phyloP scores from a whole-genome alignment of 768 basidiomycete genomes.

The Clathrus columnatus region DNA sequence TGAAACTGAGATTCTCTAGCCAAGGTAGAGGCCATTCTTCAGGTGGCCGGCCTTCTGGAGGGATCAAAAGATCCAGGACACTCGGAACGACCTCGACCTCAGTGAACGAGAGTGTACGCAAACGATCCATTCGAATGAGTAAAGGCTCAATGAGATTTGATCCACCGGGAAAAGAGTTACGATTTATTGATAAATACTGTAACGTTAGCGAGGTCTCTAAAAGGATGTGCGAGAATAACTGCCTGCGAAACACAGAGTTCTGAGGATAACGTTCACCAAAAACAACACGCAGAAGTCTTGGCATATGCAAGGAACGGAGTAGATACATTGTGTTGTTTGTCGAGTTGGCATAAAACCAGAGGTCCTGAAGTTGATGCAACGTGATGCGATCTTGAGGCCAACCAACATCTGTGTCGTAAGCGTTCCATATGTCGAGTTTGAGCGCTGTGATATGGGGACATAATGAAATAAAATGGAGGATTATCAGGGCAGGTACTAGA shows the following conservation, averaged over 20 bases:
- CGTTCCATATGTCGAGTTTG: too few species aligned
- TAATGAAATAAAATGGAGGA: background rate
- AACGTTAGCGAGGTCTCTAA: background rate
- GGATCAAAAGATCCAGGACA: background rate
- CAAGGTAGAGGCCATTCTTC: background rate
- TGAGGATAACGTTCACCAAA: background rate
- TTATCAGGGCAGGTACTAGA: background rate
- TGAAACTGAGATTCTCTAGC: background rate
- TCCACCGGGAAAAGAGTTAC: background rate
- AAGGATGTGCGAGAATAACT: background rate
- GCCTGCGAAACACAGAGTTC: background rate
- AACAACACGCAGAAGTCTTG: background rate
- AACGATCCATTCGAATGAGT: background rate
- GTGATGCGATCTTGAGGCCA: background rate
- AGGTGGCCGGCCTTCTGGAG: background rate
- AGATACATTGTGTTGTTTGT: background rate
- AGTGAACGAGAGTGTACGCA: background rate
- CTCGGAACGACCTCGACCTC: background rate
- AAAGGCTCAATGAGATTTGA: background rate
- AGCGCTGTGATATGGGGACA: background rate
- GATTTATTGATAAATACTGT: background rate
- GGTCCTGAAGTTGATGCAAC: background rate
- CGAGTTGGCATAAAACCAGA: background rate
- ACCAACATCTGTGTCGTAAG: background rate
- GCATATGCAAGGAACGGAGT: background rate